phyloP scores from a whole-genome alignment of 139 green algal genomes.

The Monoraphidium neglectum region DNA sequence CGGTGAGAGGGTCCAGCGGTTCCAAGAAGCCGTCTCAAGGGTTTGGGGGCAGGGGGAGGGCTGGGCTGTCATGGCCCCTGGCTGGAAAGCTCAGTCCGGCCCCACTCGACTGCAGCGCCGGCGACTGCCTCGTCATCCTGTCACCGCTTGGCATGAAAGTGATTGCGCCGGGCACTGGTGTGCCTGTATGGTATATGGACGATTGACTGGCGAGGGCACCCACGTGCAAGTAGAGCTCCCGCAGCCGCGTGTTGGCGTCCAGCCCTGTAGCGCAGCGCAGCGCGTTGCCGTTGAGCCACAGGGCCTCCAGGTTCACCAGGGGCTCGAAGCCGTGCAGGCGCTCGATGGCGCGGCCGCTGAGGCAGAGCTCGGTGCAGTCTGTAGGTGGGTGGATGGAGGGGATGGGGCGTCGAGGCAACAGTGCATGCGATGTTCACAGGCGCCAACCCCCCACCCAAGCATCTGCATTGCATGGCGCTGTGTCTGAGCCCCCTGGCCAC shows the following conservation, averaged over 20 bases:
- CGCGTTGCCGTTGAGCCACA: constrained; percentile 66
- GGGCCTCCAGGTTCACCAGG: constrained; percentile 54
- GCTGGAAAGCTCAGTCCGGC: too few species aligned
- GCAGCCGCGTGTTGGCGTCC: constrained; percentile 54
- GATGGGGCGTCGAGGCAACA: too few species aligned
- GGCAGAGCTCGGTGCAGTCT: constrained; percentile 64
- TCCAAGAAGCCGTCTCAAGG: too few species aligned
- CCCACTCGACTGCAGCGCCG: too few species aligned
- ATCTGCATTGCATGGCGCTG: neutral
- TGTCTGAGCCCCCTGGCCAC: neutral
- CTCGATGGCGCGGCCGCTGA: constrained; percentile 48
- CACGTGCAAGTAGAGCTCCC: constrained; percentile 56
- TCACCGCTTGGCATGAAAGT: too few species aligned
- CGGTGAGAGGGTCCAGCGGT: too few species aligned
- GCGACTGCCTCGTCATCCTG: too few species aligned
- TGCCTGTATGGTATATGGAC: neutral
- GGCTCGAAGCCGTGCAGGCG: constrained; percentile 61
- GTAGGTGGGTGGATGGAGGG: too few species aligned
- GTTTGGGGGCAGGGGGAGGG: too few species aligned
- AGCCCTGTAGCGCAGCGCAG: constrained; percentile 52
- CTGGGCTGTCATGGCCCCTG: too few species aligned
- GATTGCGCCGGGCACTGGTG: too few species aligned
- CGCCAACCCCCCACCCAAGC: neutral
- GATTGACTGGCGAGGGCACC: neutral
- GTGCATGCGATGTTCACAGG: too few species aligned